Evolutionary conservation across 2,329 filamentous ascomycete genomes (phyloP), one percentile per base, ranked within the genome.

Genomic region (Ambrosiella beaveri): DNA sequence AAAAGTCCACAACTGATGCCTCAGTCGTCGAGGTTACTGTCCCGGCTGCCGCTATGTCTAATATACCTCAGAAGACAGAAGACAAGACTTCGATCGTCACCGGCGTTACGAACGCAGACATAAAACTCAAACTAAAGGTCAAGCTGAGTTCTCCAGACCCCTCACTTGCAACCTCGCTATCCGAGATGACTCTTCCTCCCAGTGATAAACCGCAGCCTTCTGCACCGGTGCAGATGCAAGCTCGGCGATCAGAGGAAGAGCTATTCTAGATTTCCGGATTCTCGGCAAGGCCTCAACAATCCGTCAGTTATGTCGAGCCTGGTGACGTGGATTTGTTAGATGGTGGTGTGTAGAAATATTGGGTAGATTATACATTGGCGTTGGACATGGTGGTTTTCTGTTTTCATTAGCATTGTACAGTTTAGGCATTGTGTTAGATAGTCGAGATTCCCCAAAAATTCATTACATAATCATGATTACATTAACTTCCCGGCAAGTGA

Each of bases 271-370:
- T 61, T 40, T 57, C 56, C 7, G 59, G 59, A 15, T 54, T 57
- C n/a, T 58, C 27, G 8, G 58, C 57, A 13, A 58, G 57, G 17
- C 58, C 36, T 17, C 58, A 59, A 38, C 37, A 39, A 52, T 45
- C 38, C 36, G 65, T 73, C 13, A 71, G 68, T 61, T 73, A 74
- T 61, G 68, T 65, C 36, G 70, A 71, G 8, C 52, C 52, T 11
- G 44, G 52, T 44, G 52, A 54, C 12, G 40, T 41, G 52, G 52
- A 39, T n/a, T 9, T 54, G 7, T 40, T 15, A 62, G 65, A 65
- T 53, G 61, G 63, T 47, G 65, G 68, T n/a, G 13, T 19, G 38
- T 15, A 51, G 35, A n/a, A 19, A 12, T 41, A 12, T 41, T 11
- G 5, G 9, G 2, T 51, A 11, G 17, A 51, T 4, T 27, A 11